Evolutionary conservation across 768 basidiomycete species (phyloP).

Genomic region (Mycena indigotica): DNA sequence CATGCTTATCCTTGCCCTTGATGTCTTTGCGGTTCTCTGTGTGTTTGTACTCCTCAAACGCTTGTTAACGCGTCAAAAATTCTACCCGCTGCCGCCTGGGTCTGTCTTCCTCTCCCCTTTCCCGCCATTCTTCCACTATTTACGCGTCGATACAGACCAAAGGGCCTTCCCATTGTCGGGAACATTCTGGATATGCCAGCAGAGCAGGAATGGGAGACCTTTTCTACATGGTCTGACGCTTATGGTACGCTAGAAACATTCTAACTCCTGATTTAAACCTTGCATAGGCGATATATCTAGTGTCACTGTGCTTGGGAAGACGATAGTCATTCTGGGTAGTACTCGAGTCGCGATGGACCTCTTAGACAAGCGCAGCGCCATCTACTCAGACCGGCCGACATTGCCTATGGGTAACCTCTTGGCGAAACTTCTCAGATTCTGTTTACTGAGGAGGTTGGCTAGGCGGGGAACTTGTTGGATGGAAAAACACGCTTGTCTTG

Average conservation of each 20-base stretch:
- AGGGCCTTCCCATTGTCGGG: slow-evolving; percentile 54
- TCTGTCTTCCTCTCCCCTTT: neutral
- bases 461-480: slow-evolving; percentile 59
- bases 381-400: slow-evolving; percentile 68
- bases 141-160: slow-evolving; percentile 54
- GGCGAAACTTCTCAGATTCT: slow-evolving; percentile 6
- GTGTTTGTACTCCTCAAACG: slow-evolving; percentile 38
- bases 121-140: slow-evolving; percentile 9
- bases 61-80: slow-evolving; percentile 27
- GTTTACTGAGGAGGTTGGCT: slow-evolving; percentile 37
- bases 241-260: slow-evolving; percentile 42
- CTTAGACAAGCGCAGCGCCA: slow-evolving; percentile 66
- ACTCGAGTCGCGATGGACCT: slow-evolving; percentile 54
- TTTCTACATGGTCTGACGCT: slow-evolving; percentile 52
- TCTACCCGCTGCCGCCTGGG: slow-evolving; percentile 19
- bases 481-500: slow-evolving; percentile 58
- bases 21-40: slow-evolving; percentile 36
- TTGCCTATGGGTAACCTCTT: slow-evolving; percentile 25
- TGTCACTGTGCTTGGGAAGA: slow-evolving; percentile 60
- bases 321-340: slow-evolving; percentile 59
- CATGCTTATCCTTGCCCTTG: slow-evolving; percentile 29
- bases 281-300: slow-evolving; percentile 60
- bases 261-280: slow-evolving; percentile 9
- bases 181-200: slow-evolving; percentile 56
- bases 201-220: slow-evolving; percentile 52